A percentile compares a stretch with the other conserved stretches of the same genome.
These are phyloP conservation scores for Trichosanthes cucumerina DNA, from an alignment of 306 rosid species.

Conservation along the genomic window DNA sequence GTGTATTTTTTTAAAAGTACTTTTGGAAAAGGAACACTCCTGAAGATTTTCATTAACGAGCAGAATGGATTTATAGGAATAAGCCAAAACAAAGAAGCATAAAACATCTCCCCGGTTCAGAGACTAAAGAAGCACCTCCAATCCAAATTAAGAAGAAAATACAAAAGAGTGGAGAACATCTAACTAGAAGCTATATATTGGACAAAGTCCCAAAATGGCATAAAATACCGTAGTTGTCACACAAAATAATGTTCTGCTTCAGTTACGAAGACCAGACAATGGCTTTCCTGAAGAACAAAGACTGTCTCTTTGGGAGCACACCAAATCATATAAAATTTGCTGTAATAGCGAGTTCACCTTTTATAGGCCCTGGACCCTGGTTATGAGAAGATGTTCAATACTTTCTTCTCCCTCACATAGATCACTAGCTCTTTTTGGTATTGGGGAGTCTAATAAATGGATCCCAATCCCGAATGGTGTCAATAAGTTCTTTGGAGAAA, in stretches of 20 bases:
- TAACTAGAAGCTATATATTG: neutral
- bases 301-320: neutral
- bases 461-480: no score
- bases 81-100: neutral
- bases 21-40: neutral
- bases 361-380: no score
- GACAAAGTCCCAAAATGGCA: neutral
- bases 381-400: no score
- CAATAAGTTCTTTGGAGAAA: no score
- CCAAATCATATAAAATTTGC: neutral
- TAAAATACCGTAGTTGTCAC: neutral
- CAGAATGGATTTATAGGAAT: neutral
- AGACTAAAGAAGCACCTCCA: neutral
- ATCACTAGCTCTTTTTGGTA: no score
- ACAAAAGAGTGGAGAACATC: neutral
- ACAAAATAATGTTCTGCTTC: neutral
- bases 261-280: neutral
- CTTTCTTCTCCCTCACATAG: no score
- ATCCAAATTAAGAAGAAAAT: neutral
- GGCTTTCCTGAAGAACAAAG: neutral
- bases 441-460: no score
- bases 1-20: neutral
- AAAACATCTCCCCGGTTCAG: neutral
- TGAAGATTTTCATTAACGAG: neutral
- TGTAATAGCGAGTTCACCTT: no score